A percentile compares a stretch with the other conserved stretches of the same genome.
Evolutionary conservation across 2,329 filamentous ascomycete genomes (phyloP).

Genomic region (Dactylellina parvicollis): DNA sequence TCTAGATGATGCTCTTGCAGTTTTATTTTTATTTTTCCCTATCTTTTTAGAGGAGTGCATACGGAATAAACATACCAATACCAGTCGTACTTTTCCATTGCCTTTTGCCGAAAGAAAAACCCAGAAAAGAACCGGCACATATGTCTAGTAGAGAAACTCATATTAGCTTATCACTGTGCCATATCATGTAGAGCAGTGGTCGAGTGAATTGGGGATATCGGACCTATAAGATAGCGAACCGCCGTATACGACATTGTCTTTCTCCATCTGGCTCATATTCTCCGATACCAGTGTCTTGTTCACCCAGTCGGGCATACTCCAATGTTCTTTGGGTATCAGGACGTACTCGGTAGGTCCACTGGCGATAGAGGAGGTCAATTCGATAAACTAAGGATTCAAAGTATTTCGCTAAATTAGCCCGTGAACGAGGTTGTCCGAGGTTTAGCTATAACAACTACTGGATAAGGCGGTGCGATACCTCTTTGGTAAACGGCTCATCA

Average conservation of each 20-base stretch:
- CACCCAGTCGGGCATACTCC: conserved; percentile 54
- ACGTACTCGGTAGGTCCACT: conserved; percentile 56
- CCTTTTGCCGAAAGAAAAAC: conserved; percentile 56
- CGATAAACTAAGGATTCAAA: conserved; percentile 54
- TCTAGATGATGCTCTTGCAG: too few species aligned
- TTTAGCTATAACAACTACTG: background rate
- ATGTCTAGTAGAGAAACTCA: conserved; percentile 7
- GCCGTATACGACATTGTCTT: conserved; percentile 55
- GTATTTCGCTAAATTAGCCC: background rate
- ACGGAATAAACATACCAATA: conserved; percentile 29
- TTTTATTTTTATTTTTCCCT: too few species aligned
- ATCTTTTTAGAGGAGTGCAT: too few species aligned
- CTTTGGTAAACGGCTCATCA: conserved; percentile 55
- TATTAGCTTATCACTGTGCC: background rate
- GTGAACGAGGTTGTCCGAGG: background rate
- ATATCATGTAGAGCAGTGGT: too few species aligned
- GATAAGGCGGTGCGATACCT: conserved; percentile 37
- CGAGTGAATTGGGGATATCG: conserved; percentile 18
- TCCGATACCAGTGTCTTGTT: conserved; percentile 47
- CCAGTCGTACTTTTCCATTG: conserved; percentile 53
- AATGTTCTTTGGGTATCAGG: conserved; percentile 54
- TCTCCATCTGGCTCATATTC: conserved; percentile 54
- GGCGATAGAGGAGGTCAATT: conserved; percentile 55
- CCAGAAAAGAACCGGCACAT: conserved; percentile 55
- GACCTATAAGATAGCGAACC: conserved; percentile 53